These are phyloP conservation scores for Akanthomyces uredinophilus DNA, from an alignment of 2,329 filamentous ascomycete genomes.

Conservation along the genomic window DNA sequence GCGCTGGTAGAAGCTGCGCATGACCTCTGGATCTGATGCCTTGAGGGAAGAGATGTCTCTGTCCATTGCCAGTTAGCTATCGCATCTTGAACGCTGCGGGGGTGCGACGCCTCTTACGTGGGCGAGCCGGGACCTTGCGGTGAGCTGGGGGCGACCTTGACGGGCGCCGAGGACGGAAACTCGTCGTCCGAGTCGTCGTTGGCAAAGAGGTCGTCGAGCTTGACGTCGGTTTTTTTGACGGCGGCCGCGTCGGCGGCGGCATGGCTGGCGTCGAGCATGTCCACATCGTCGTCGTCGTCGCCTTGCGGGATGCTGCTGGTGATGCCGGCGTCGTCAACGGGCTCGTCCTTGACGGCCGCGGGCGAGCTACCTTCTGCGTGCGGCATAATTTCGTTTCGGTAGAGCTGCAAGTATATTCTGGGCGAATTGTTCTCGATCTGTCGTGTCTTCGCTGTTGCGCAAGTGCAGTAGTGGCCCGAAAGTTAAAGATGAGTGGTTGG, in stretches of 20 bases:
- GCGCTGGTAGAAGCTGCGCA: conserved; percentile 92
- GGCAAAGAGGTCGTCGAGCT: conserved; percentile 55
- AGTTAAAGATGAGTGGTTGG: not conserved
- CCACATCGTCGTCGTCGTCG: conserved; percentile 29
- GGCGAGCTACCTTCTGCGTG: conserved; percentile 32
- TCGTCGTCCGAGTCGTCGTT: conserved; percentile 58
- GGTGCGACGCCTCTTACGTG: conserved; percentile 28
- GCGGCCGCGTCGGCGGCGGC: conserved; percentile 21
- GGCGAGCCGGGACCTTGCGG: conserved; percentile 38
- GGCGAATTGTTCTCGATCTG: not conserved
- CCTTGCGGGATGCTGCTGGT: conserved; percentile 26
- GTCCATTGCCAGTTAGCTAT: conserved; percentile 13
- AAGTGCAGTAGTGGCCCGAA: not conserved
- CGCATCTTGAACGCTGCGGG: not conserved
- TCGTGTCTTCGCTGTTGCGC: not conserved
- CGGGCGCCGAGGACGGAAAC: conserved; percentile 47
- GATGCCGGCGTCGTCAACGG: conserved; percentile 29
- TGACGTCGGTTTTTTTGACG: conserved; percentile 42
- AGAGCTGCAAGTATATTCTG: not conserved
- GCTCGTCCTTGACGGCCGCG: conserved; percentile 27
- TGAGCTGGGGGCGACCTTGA: conserved; percentile 37
- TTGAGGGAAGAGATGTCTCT: conserved; percentile 35
- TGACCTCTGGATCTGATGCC: conserved; percentile 72
- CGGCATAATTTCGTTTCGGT: conserved; percentile 32
- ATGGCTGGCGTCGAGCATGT: conserved; percentile 34